Percentiles rank a stretch among this genome's conserved stretches.
Evolutionary conservation across 768 basidiomycete genomes (phyloP).

Genomic region (Pleurotus cornucopiae): DNA sequence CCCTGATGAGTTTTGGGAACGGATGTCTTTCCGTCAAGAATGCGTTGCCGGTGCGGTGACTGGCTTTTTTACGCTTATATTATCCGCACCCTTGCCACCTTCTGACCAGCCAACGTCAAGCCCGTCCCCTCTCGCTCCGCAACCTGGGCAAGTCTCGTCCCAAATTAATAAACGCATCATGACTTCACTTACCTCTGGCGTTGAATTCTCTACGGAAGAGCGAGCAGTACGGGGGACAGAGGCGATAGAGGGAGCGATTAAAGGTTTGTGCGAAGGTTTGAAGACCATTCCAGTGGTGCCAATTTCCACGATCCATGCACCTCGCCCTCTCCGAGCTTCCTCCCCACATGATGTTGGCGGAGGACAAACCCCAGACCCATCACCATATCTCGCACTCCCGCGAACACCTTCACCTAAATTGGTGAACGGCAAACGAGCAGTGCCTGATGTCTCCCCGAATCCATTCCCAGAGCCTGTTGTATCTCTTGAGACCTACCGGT

Average conservation of each 20-base stretch:
- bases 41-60: slow-evolving; percentile 88
- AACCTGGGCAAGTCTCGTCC: slow-evolving; percentile 58
- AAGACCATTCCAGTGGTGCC: slow-evolving; percentile 17
- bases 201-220: slow-evolving; percentile 72
- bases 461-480: slow-evolving; percentile 64
- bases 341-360: slow-evolving; percentile 20
- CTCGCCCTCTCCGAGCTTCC: slow-evolving; percentile 11
- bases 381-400: slow-evolving; percentile 37
- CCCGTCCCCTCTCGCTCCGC: slow-evolving; percentile 42
- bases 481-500: slow-evolving; percentile 56
- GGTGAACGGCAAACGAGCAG: slow-evolving; percentile 20
- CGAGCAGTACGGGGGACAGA: slow-evolving; percentile 66
- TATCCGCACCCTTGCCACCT: slow-evolving; percentile 25
- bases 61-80: slow-evolving; percentile 81
- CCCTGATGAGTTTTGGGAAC: slow-evolving; percentile 91
- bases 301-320: slow-evolving; percentile 13
- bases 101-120: slow-evolving; percentile 4
- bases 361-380: slow-evolving; percentile 39
- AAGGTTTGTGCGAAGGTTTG: slow-evolving; percentile 69
- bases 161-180: slow-evolving; percentile 70
- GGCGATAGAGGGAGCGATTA: slow-evolving; percentile 63
- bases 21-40: slow-evolving; percentile 95
- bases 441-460: slow-evolving; percentile 56
- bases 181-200: slow-evolving; percentile 61
- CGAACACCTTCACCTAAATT: slow-evolving; percentile 45